Evolutionary conservation across 768 basidiomycete species (phyloP), one percentile per base, ranked within the genome.

Genomic region (Lentinula raphanica): DNA sequence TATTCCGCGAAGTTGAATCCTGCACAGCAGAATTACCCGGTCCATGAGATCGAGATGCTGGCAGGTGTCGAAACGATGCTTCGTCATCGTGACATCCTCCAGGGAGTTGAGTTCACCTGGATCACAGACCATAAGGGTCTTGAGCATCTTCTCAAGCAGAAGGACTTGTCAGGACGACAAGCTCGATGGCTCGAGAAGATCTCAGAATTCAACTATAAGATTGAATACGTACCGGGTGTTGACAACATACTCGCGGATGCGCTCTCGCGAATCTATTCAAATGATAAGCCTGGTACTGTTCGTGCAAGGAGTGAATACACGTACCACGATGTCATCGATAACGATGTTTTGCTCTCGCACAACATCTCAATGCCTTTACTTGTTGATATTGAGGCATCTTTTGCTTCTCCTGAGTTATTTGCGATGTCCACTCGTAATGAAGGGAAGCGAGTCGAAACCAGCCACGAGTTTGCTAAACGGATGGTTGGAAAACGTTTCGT

Each of bases 41-140:
- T 67, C 0, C 66, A 68, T 12, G 69, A 70, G 65, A 70, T 71
- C 5, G 73, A 78, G 31, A 63, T 77, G 62, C 54, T 77, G 0
- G 72, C 65, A 0, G 65, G 67, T 0, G 60, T 70, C 0, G 67
- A 69, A 17, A 58, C 59, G 0, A 62, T 68, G 60, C 38, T 65
- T 4, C 35, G 58, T 0, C 60, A 64, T 13, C 23, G 38, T 0
- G 60, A 65, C n/a, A 51, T 66, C 5, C 29, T 70, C 3, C 61
- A 64, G 8, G 69, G 69, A 0, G 29, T 42, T 0, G 9, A 19
- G 0, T 70, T 70, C n/a, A 40, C 28, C 0, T 64, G 69, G 60
- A 9, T 65, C 2, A 69, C 64, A 0, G 68, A 71, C 5, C 63
- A 60, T 45, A 56, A 56, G 19, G 54, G 54, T 0, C 23, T 73